Percentiles rank a stretch among this genome's conserved stretches.
Conservation (phyloP, 1,284 basidiomycete species). For the Ganoderma multipileum region DNA sequence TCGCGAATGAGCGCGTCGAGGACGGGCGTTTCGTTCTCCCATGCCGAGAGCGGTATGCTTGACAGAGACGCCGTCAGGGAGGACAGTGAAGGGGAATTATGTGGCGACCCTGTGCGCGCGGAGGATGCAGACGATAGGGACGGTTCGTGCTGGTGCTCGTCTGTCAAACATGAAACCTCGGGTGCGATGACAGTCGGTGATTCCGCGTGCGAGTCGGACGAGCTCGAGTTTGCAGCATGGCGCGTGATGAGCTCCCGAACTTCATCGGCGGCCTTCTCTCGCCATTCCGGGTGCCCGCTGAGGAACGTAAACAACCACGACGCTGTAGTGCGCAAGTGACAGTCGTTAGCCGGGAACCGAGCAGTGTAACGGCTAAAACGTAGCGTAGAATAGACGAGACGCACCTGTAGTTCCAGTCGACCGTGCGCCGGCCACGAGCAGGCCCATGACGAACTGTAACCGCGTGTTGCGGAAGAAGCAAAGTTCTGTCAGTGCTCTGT, state of each 20-base stretch:
- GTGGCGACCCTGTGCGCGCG: background rate
- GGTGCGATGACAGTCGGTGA: slow-evolving; percentile 29
- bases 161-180: background rate
- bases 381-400: slow-evolving; percentile 20
- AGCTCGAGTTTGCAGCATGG: slow-evolving; percentile 53
- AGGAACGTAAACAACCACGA: slow-evolving; percentile 77
- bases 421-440: slow-evolving; percentile 75
- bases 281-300: slow-evolving; percentile 69
- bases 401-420: slow-evolving; percentile 75
- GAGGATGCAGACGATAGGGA: background rate
- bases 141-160: background rate
- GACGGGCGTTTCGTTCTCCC: slow-evolving; percentile 71
- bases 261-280: slow-evolving; percentile 60
- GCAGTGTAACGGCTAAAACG: slow-evolving; percentile 13
- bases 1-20: slow-evolving; percentile 75
- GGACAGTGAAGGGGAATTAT: slow-evolving; percentile 24
- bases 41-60: slow-evolving; percentile 67
- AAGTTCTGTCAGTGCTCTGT: slow-evolving; percentile 13
- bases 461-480: slow-evolving; percentile 22
- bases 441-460: slow-evolving; percentile 76
- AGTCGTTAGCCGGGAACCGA: slow-evolving; percentile 14
- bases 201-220: background rate
- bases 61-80: slow-evolving; percentile 57
- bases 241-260: slow-evolving; percentile 54
- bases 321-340: slow-evolving; percentile 42